Evolutionary conservation across 2,329 filamentous ascomycete species (phyloP).

Genomic region (Talaromyces sp.): DNA sequence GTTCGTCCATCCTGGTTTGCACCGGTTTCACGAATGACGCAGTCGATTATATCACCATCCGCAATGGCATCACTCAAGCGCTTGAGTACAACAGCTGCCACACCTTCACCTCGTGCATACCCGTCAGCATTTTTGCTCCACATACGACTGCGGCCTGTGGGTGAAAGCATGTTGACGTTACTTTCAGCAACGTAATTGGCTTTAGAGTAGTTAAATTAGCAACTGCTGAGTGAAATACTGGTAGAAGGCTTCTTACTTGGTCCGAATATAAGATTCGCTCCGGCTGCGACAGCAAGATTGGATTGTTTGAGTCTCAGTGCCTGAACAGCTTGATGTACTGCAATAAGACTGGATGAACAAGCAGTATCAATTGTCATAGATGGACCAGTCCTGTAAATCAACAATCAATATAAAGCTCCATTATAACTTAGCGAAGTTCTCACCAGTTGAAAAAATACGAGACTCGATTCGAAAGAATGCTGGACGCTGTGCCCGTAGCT

Average conservation of each 20-base stretch:
- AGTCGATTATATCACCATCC: slow-evolving; percentile 43
- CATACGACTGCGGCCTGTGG: slow-evolving; percentile 53
- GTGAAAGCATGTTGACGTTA: slow-evolving; percentile 49
- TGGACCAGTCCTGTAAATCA: slow-evolving; percentile 28
- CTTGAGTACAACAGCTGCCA: slow-evolving; percentile 51
- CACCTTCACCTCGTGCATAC: slow-evolving; percentile 52
- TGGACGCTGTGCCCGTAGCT: slow-evolving; percentile 31
- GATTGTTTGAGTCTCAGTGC: slow-evolving; percentile 29
- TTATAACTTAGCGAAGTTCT: background rate
- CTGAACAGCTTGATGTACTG: slow-evolving; percentile 35
- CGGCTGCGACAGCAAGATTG: slow-evolving; percentile 25
- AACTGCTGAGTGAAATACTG: background rate
- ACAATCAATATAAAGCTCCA: background rate
- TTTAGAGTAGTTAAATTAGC: background rate
- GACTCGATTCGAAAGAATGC: slow-evolving; percentile 41
- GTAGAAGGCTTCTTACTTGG: background rate
- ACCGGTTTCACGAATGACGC: slow-evolving; percentile 30
- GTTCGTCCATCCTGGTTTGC: slow-evolving; percentile 34
- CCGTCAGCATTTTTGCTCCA: slow-evolving; percentile 47
- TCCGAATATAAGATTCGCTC: slow-evolving; percentile 27
- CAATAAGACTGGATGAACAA: slow-evolving; percentile 43
- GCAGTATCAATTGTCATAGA: slow-evolving; percentile 48
- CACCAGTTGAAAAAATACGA: slow-evolving; percentile 41
- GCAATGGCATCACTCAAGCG: slow-evolving; percentile 45
- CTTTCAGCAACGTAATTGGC: slow-evolving; percentile 7